phyloP scores from a whole-genome alignment of 805 yeast genomes.

The Candida golubevii region DNA sequence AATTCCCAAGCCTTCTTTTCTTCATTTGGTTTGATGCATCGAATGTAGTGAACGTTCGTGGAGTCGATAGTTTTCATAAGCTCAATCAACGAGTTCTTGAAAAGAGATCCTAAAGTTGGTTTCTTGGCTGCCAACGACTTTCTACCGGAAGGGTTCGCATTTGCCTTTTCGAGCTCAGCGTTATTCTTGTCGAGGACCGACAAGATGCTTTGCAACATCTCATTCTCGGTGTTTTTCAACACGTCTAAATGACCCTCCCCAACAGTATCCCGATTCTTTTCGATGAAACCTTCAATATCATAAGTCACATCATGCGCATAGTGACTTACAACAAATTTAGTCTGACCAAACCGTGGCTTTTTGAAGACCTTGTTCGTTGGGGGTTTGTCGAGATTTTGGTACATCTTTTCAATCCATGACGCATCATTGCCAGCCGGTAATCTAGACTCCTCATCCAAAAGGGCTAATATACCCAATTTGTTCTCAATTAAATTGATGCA shows the following conservation, averaged over 20 bases:
- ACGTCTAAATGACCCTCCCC: slow-evolving; percentile 93
- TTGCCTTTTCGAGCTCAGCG: slow-evolving; percentile 43
- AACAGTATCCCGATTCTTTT: slow-evolving; percentile 95
- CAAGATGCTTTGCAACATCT: slow-evolving; percentile 60
- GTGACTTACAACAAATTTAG: slow-evolving; percentile 85
- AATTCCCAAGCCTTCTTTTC: slow-evolving; percentile 93
- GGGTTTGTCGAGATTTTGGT: slow-evolving; percentile 74
- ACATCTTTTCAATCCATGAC: slow-evolving; percentile 87
- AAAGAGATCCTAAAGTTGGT: slow-evolving; percentile 93
- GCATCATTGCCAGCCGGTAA: slow-evolving; percentile 91
- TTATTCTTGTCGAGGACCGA: slow-evolving; percentile 58
- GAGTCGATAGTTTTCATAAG: slow-evolving; percentile 90
- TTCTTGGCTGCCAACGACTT: slow-evolving; percentile 56
- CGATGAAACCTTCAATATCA: slow-evolving; percentile 91
- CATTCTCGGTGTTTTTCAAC: slow-evolving; percentile 63
- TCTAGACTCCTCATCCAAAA: slow-evolving; percentile 92
- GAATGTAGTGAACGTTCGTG: slow-evolving; percentile 92
- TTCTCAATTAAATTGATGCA: slow-evolving; percentile 90
- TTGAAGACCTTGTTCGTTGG: slow-evolving; percentile 76
- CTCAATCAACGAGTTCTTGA: slow-evolving; percentile 87
- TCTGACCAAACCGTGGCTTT: slow-evolving; percentile 91
- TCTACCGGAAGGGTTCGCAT: slow-evolving; percentile 26
- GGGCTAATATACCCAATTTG: slow-evolving; percentile 78
- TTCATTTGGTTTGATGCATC: slow-evolving; percentile 97
- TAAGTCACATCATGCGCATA: slow-evolving; percentile 93